phyloP scores from a whole-genome alignment of 495 filamentous ascomycete species.

The Neurospora africana region DNA sequence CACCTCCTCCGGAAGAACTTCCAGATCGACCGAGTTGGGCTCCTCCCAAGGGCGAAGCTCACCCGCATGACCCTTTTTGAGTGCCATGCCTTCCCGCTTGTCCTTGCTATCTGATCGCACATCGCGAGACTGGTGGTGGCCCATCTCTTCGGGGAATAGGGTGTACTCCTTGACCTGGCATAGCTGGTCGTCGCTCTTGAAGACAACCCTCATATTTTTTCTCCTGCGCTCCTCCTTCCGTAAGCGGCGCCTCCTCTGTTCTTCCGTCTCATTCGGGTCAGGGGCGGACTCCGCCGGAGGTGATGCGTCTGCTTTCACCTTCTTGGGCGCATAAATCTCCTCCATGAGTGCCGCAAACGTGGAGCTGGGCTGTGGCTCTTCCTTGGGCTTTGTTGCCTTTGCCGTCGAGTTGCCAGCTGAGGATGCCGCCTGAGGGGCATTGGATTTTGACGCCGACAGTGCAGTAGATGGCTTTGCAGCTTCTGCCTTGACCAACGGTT shows the following conservation, averaged over 20 bases:
- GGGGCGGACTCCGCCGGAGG: slow-evolving; percentile 40
- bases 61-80: slow-evolving; percentile 49
- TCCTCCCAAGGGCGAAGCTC: slow-evolving; percentile 43
- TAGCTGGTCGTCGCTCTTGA: slow-evolving; percentile 60
- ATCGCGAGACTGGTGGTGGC: slow-evolving; percentile 58
- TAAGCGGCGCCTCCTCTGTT: slow-evolving; percentile 60
- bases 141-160: slow-evolving; percentile 72
- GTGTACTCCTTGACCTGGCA: slow-evolving; percentile 63
- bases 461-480: slow-evolving; percentile 7
- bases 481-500: slow-evolving; percentile 1
- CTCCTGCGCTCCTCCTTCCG: slow-evolving; percentile 70
- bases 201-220: slow-evolving; percentile 52
- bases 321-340: slow-evolving; percentile 53
- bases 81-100: slow-evolving; percentile 59
- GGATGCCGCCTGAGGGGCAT: background rate
- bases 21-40: slow-evolving; percentile 43
- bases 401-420: slow-evolving; percentile 1
- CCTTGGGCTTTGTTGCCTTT: slow-evolving; percentile 13
- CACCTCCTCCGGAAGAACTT: slow-evolving; percentile 37
- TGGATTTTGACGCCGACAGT: slow-evolving; percentile 5
- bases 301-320: slow-evolving; percentile 25
- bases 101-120: slow-evolving; percentile 47
- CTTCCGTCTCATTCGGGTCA: slow-evolving; percentile 57
- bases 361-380: slow-evolving; percentile 22
- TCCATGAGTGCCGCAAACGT: slow-evolving; percentile 44